Base-by-base conservation (phyloP, 2,329 filamentous ascomycete genomes). In the Chaetomium sp. region DNA sequence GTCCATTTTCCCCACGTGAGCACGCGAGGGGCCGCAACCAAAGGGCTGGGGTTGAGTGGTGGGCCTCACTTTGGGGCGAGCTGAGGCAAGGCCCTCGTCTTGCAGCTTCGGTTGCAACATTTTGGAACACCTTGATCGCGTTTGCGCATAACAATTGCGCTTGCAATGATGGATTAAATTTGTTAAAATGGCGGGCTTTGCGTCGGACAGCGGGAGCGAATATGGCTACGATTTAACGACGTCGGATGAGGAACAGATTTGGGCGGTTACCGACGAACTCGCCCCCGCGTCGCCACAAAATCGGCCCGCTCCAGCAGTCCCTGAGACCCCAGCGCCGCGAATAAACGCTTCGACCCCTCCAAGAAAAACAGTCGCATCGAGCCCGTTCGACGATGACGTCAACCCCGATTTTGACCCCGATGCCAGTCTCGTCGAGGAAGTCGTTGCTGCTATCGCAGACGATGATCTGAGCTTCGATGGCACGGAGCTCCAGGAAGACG, bases 221-320 rank as follows among this genome's bases (percentile, higher is more conserved):
- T 83, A 80, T 72, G 79, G 76, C 64, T 82, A 81, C 70, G 78
- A 83, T 68, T 74, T 82, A 51, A 79, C 80, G 2, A 67, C 73
- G 1, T 81, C 83, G 31, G 81, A 84, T 33, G 82, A 84, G 65
- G 69, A 78, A 49, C 66, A 79, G 53, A 70, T 83, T 70, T 74
- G 60, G 65, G 76, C 67, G 47, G 49, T 68, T 47, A 47, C 63
- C 56, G 69, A 70, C 45, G 60, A 59, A 55, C 45, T 71, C 50
- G 65, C 67, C 45, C 45, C 67, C 35, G 53, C 42, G 19, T 59
- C 62, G 38, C 63, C 67, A 65, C 55, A 51, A 19, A 42, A 57
- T 49, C 62, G 49, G 5, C 47, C 42, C 8, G 45, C 47, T 55
- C 55, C 60, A 31, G 23, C 53, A 35, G 33, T 13, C 10, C 33